Evolutionary conservation across 1,284 basidiomycete species (phyloP).

Genomic region (Pyrrhoderma noxium): DNA sequence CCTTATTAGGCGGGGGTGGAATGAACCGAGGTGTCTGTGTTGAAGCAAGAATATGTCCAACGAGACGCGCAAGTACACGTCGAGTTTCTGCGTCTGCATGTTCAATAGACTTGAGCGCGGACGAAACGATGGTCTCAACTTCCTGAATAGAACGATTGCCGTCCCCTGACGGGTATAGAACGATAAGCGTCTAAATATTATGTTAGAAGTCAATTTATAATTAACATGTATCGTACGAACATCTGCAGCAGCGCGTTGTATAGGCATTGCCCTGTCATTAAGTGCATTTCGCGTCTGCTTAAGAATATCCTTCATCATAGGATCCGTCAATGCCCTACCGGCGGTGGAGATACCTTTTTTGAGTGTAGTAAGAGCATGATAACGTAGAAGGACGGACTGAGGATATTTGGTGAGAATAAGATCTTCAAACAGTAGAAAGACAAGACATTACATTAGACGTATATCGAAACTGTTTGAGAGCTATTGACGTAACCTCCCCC

Average conservation of each 20-base stretch:
- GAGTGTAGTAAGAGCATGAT: slow-evolving; percentile 73
- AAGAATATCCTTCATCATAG: slow-evolving; percentile 72
- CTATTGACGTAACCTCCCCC: slow-evolving; percentile 68
- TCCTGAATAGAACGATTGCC: slow-evolving; percentile 52
- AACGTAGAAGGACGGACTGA: slow-evolving; percentile 75
- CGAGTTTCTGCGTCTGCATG: slow-evolving; percentile 80
- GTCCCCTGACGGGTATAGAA: slow-evolving; percentile 55
- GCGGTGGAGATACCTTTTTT: slow-evolving; percentile 72
- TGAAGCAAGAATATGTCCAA: slow-evolving; percentile 78
- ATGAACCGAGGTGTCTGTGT: slow-evolving; percentile 72
- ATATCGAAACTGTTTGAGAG: slow-evolving; percentile 57
- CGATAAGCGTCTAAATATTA: slow-evolving; percentile 49
- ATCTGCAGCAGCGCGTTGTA: slow-evolving; percentile 81
- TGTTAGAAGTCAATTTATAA: slow-evolving; percentile 15
- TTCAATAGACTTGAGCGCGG: slow-evolving; percentile 76
- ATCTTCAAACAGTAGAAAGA: slow-evolving; percentile 6
- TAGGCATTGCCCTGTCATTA: slow-evolving; percentile 77
- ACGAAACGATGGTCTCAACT: slow-evolving; percentile 64
- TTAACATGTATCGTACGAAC: slow-evolving; percentile 33
- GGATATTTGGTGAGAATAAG: not conserved
- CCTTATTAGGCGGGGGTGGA: slow-evolving; percentile 34
- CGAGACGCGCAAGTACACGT: slow-evolving; percentile 68
- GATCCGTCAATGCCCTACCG: slow-evolving; percentile 78
- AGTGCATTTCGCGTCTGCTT: slow-evolving; percentile 78
- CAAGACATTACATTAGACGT: slow-evolving; percentile 57